Conservation (phyloP, 2,329 filamentous ascomycete species). For the Aspergillus sclerotialis region DNA sequence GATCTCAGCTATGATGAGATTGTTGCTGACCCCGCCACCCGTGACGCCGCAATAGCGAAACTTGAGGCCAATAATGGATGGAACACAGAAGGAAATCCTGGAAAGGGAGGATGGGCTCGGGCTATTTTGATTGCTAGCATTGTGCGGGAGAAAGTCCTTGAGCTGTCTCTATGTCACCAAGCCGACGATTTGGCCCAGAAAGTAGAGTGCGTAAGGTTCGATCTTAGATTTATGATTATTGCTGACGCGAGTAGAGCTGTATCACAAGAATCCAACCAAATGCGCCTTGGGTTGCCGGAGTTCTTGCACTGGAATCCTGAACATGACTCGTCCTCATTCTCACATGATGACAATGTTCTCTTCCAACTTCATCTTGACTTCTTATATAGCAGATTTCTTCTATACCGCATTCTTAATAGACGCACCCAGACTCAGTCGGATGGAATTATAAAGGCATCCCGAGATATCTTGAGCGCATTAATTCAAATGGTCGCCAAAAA, state of each 20-base stretch:
- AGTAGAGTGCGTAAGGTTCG: conserved; percentile 9
- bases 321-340: too few relatives aligned
- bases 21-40: conserved; percentile 5
- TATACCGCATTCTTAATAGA: conserved; percentile 14
- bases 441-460: conserved; percentile 12
- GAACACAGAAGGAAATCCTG: conserved; percentile 11
- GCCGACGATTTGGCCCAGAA: conserved; percentile 9
- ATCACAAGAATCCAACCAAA: conserved; percentile 9
- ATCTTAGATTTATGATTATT: not conserved
- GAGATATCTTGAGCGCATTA: conserved; percentile 15
- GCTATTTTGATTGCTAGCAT: conserved; percentile 7
- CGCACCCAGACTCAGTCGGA: conserved; percentile 12
- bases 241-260: conserved; percentile 7
- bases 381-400: conserved; percentile 18
- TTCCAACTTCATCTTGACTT: conserved; percentile 14
- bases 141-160: conserved; percentile 14
- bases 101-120: conserved; percentile 7
- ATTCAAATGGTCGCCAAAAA: conserved; percentile 8
- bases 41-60: conserved; percentile 6
- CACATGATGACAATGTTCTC: conserved; percentile 6
- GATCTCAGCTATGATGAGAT: conserved; percentile 16
- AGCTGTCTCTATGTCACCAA: conserved; percentile 13
- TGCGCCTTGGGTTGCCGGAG: conserved; percentile 9
- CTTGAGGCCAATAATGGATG: conserved; percentile 16
- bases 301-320: conserved; percentile 14